A percentile compares a stretch with the other conserved stretches of the same genome.
Conservation (phyloP, 345 rosid species). For the Linum usitatissimum region DNA sequence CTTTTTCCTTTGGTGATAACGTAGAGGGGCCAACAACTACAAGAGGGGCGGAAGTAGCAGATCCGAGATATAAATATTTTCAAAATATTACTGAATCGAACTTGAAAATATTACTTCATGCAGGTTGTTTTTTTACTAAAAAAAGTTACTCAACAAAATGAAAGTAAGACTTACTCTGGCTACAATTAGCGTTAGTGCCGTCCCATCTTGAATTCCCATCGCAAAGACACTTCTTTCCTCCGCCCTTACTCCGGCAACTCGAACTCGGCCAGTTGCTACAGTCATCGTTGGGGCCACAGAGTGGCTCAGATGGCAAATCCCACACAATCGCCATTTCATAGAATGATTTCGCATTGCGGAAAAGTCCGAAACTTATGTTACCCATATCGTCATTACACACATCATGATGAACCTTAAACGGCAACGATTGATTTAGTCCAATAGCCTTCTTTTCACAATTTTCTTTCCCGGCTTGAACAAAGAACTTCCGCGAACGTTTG, state of each 20-base stretch:
- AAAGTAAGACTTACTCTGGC: background rate
- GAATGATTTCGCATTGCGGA: background rate
- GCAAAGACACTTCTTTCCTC: background rate
- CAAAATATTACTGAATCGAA: too few species aligned
- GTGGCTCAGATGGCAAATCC: conserved; percentile 4
- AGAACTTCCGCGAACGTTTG: background rate
- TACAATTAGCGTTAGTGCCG: background rate
- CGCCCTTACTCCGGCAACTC: background rate
- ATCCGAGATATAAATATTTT: too few species aligned
- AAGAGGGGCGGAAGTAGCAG: too few species aligned
- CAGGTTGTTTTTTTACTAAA: too few species aligned
- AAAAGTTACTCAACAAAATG: too few species aligned
- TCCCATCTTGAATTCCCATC: background rate
- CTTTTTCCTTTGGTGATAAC: conserved; percentile 13
- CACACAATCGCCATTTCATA: conserved; percentile 5
- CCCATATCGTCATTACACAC: conserved; percentile 22
- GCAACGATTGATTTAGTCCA: background rate
- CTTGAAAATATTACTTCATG: too few species aligned
- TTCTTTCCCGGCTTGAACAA: background rate
- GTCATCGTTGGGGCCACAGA: background rate
- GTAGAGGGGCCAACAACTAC: too few species aligned
- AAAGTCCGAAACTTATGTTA: background rate
- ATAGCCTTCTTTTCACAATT: background rate
- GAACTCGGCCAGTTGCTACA: conserved; percentile 4
- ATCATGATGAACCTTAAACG: conserved; percentile 10